Base-by-base conservation (phyloP, 768 basidiomycete species). In the Coprinopsis strossmayeri region DNA sequence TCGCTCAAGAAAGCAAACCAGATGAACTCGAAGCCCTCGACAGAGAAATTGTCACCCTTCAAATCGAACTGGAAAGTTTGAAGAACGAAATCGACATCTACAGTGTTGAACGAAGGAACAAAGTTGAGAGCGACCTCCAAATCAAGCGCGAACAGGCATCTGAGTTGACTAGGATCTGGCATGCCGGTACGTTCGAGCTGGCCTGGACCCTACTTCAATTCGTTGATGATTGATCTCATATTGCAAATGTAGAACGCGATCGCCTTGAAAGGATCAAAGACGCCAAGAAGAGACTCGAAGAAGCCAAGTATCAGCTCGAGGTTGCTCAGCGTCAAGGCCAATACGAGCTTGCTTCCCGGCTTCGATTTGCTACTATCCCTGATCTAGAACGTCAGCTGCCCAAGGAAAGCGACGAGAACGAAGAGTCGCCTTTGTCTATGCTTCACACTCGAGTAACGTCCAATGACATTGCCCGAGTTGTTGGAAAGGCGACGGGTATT, bases 251-350 rank as follows among this genome's bases (percentile, higher is more conserved):
- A 83, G 89, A 90, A 59, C 81, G 87, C 12, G 70, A 77, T 2
- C 70, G 86, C 21, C 69, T 90, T 20, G 79, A 84, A 32, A 76
- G 74, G 24, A 78, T 81, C 58, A 89, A 91, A 64, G 76, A 80
- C n/a, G 48, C 80, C 10, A 89, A 90, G 65, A 70, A 81, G 59
- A 75, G 72, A 38, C 72, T 94, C 15, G 91, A 94, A 61, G 79
- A 87, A 3, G 84, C 91, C 1, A 92, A 91, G 59, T 75, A 89
- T 55, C 80, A 89, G 51, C 77, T 95, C 10, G 92, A 95, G 51
- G 86, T 90, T 23, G 87, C 89, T 0, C 91, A 93, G 60, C 79
- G 92, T 5, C 81, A 90, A 58, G 91, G 91, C n/a, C 79, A 88
- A 49, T 94, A 78, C 56, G 92, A 94, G 56, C 68, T 72, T 20